Percentiles rank a stretch among this genome's conserved stretches.
Evolutionary conservation across 2,329 filamentous ascomycete species (phyloP).

Genomic region (Cordyceps sp.): DNA sequence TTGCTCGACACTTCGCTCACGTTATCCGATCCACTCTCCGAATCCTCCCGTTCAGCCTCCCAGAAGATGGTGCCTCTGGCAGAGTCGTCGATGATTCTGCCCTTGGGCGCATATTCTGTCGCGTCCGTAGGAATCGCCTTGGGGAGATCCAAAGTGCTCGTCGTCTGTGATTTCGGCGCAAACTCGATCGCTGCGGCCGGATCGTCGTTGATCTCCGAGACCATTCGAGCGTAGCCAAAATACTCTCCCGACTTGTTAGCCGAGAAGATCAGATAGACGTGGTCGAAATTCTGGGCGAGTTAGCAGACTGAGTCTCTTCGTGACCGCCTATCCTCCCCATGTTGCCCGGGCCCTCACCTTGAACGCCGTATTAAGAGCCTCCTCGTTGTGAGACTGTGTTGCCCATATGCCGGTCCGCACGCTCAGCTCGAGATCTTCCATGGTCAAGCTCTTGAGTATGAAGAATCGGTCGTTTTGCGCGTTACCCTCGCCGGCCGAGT

Average conservation of each 20-base stretch:
- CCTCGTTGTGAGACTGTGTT: conserved; percentile 86
- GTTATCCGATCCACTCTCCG: conserved; percentile 26
- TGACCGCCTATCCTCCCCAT: too few relatives aligned
- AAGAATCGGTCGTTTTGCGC: conserved; percentile 40
- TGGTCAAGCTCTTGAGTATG: conserved; percentile 79
- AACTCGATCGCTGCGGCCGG: conserved; percentile 53
- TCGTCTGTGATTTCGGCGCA: conserved; percentile 43
- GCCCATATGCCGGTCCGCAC: conserved; percentile 84
- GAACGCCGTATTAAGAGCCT: conserved; percentile 66
- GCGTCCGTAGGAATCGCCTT: conserved; percentile 67
- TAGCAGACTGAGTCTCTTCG: conserved; percentile 1
- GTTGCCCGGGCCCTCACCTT: conserved; percentile 33
- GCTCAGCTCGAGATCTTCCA: conserved; percentile 79
- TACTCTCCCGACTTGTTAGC: conserved; percentile 97
- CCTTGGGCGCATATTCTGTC: conserved; percentile 62
- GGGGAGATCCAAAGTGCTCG: conserved; percentile 48
- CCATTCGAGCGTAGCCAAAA: conserved; percentile 87
- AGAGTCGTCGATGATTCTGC: conserved; percentile 82
- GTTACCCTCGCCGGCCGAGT: conserved; percentile 1
- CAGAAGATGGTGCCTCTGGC: conserved; percentile 93
- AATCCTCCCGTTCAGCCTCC: conserved; percentile 58
- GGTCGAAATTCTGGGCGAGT: conserved; percentile 47
- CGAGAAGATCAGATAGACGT: conserved; percentile 85
- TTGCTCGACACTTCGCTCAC: conserved; percentile 20
- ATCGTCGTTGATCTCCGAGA: conserved; percentile 67